Evolutionary conservation across 192 early-diverging fungal genomes (phyloP).

Genomic region (Backusella parvicylindrica): DNA sequence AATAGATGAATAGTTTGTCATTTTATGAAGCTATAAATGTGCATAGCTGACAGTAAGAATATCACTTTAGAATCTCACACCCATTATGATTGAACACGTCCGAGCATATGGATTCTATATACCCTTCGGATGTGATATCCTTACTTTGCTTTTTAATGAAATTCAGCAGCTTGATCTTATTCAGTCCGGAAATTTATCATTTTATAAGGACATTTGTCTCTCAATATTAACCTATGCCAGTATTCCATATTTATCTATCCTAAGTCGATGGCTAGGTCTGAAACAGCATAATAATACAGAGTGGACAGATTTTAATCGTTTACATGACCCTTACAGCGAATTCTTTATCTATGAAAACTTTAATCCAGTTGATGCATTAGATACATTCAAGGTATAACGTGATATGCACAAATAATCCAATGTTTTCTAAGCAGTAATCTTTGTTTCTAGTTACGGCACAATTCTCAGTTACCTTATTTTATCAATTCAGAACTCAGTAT

Average conservation of each 20-base stretch:
- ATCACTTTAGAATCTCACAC: background rate
- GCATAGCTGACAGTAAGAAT: background rate
- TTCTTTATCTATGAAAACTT: conserved; percentile 28
- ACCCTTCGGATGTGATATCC: conserved; percentile 34
- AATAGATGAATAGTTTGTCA: background rate
- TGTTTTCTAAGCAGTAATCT: background rate
- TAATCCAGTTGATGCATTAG: conserved; percentile 12
- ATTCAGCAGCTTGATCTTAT: conserved; percentile 17
- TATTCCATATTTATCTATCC: conserved; percentile 36
- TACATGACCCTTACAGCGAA: conserved; percentile 35
- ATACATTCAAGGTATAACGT: conserved; percentile 24
- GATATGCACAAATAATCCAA: background rate
- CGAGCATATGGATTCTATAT: conserved; percentile 27
- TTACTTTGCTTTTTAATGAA: conserved; percentile 31
- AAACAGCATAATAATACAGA: background rate
- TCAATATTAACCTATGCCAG: conserved; percentile 35
- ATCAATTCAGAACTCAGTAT: conserved; percentile 24
- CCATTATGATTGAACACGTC: background rate
- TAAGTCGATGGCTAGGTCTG: conserved; percentile 40
- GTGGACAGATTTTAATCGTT: background rate
- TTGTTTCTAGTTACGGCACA: conserved; percentile 13
- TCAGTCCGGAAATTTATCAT: conserved; percentile 14
- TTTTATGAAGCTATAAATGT: background rate
- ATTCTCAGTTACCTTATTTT: conserved; percentile 18
- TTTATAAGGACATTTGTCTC: conserved; percentile 22